Evolutionary conservation across 305 asterid genomes (phyloP), one percentile per base, ranked within the genome.

Genomic region (Fraxinus paxiana): DNA sequence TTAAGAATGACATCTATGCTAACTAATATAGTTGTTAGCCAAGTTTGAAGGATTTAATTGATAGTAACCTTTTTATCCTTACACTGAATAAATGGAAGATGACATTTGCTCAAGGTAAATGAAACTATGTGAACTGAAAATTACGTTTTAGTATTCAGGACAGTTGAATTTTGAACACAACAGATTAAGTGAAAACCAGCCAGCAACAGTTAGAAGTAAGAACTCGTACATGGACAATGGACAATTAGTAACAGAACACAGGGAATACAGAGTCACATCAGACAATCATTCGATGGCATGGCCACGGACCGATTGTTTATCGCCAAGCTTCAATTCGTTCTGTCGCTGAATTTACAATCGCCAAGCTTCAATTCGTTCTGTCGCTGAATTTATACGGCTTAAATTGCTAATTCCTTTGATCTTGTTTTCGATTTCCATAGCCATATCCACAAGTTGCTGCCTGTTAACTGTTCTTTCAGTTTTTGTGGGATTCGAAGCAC

Each of bases 271-370:
- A 34, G 78, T 80, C 28, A 22, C 31, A 37, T 78, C 76, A 35
- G 70, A 61, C 63, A 61, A 76, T 51, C 82, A 61, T 63, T 26
- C 17, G 30, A 43, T 72, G 79, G 22, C 70, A 12, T 20, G 56
- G 73, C 76, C 20, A 77, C 31, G 20, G 65, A 74, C 59, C 69
- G 15, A 71, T 30, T 74, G 61, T 70, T 91, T 86, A 93, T 70
- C 98, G 88, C 98, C 98, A 94, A 1, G 97, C 94, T 87, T 92
- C 97, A 48, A 87, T 89, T 82, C 97, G 78, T 89, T 92, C 95
- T 0, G 92, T 88, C 77, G 87, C 81, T 63, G 97, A 91, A 79
- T 91, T 90, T 79, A 93, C n/a, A n/a, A 93, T 70, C 98, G 88
- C 98, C 98, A 94, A 1, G 97, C 94, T 87, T 92, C 97, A 48